A percentile compares a stretch with the other conserved stretches of the same genome.
Conservation (phyloP, 2,329 filamentous ascomycete genomes). For the Colletotrichum tropicicola region DNA sequence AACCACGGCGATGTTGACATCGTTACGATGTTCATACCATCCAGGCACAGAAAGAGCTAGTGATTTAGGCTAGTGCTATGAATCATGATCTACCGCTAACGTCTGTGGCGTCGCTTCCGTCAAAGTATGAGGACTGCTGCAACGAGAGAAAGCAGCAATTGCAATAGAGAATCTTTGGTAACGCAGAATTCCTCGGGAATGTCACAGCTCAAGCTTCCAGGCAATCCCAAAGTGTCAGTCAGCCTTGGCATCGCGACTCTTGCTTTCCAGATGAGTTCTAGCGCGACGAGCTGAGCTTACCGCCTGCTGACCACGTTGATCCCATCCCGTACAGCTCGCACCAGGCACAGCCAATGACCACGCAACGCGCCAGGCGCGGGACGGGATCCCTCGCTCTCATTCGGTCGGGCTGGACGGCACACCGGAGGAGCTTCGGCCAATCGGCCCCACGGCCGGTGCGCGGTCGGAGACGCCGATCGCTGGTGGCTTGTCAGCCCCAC, state of each 20-base stretch:
- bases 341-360: neutral
- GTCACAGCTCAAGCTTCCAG: neutral
- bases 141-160: no score
- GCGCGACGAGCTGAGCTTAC: neutral
- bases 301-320: neutral
- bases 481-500: neutral
- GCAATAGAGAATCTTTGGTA: no score
- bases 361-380: neutral
- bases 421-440: no score
- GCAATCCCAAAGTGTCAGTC: neutral
- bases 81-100: no score
- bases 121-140: no score
- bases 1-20: no score
- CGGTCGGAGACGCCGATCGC: constrained; percentile 12
- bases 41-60: no score
- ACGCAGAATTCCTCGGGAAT: neutral
- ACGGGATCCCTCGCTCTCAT: neutral
- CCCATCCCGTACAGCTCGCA: no score
- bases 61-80: no score
- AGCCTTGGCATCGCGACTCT: neutral
- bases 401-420: no score
- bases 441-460: constrained; percentile 11
- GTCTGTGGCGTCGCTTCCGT: no score
- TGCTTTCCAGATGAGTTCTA: constrained; percentile 1
- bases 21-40: no score